Base-by-base conservation (phyloP, 768 basidiomycete species). In the Chiua virens region DNA sequence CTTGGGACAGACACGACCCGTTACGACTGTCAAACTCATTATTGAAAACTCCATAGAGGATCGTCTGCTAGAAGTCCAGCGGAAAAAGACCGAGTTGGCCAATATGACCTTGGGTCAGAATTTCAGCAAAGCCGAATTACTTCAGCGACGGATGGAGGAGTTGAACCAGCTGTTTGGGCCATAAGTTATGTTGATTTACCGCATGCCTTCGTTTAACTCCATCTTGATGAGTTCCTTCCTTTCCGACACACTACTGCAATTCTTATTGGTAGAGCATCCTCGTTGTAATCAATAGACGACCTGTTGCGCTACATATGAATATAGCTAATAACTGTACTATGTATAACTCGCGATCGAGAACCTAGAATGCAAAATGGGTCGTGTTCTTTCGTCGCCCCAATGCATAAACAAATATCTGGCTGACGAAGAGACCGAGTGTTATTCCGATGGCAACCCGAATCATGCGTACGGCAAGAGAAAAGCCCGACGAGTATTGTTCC, bases 11-110 rank as follows among this genome's bases (percentile, higher is more conserved):
- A 95, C 87, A 2, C 80, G 85, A 49, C 90, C 92, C 1, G 97
- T 99, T 14, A 87, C 86, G 14, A 93, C 93, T 0, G 78, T 96
- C 62, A 97, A 95, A 67, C 79, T 95, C 50, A 92, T 99, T 64
- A 97, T 98, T 58, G 86, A 91, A 66, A 85, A 93, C 60, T 88
- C 92, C 25, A 97, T 99, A 68, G 97, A 99, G 72, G 88, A 85
- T 48, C 86, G 88, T 48, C 79, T 99, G 60, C 79, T 98, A 43
- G 88, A 93, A 71, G 92, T 98, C 8, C 96, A 99, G 73, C 80
- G 79, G 70, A 92, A 94, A 78, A 99, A 99, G 75, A 91, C 89
- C 15, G 91, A 87, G 57, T 73, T 99, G 50, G 96, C 96, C 38
- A 92, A 97, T 61, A 85, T 97, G 83, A 95, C 96, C 5, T 78